Percentiles rank a stretch among this genome's conserved stretches.
phyloP scores from a whole-genome alignment of 768 basidiomycete species.

The Punctularia strigosozonata region DNA sequence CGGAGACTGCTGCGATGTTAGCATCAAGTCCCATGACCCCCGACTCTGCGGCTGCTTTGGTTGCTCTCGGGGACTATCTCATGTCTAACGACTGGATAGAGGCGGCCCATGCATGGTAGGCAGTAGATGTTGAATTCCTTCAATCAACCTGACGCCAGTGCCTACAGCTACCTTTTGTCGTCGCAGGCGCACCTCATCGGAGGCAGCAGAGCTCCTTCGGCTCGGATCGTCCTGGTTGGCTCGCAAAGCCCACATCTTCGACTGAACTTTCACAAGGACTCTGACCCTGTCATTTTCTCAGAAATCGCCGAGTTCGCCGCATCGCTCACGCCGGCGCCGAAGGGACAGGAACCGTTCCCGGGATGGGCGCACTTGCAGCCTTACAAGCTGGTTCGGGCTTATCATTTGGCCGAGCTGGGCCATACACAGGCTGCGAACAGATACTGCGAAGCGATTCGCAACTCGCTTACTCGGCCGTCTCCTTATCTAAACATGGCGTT shows the following conservation, averaged over 20 bases:
- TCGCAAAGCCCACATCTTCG: constrained; percentile 40
- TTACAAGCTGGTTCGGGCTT: constrained; percentile 74
- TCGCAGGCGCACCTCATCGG: constrained; percentile 68
- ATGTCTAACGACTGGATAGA: constrained; percentile 58
- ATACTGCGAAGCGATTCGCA: constrained; percentile 86
- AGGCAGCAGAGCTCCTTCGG: constrained; percentile 53
- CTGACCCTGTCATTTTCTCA: constrained; percentile 71
- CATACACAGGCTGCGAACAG: constrained; percentile 68
- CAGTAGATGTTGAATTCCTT: constrained; percentile 4
- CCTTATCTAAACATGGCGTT: constrained; percentile 57
- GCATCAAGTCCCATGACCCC: constrained; percentile 54
- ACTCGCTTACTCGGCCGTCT: constrained; percentile 48
- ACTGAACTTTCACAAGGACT: constrained; percentile 47
- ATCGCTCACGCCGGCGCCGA: constrained; percentile 55
- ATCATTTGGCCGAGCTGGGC: constrained; percentile 69
- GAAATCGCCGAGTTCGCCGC: constrained; percentile 90
- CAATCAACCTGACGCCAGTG: background rate
- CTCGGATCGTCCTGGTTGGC: constrained; percentile 67
- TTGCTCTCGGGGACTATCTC: constrained; percentile 80
- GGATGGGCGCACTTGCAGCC: constrained; percentile 83
- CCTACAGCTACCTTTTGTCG: constrained; percentile 70
- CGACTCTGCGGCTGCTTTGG: constrained; percentile 65
- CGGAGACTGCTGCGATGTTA: constrained; percentile 78
- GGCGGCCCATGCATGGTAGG: constrained; percentile 89
- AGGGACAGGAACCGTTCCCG: constrained; percentile 78